These are phyloP conservation scores for Pseudopithomyces chartarum DNA, from an alignment of 2,329 filamentous ascomycete species.

Conservation along the genomic window DNA sequence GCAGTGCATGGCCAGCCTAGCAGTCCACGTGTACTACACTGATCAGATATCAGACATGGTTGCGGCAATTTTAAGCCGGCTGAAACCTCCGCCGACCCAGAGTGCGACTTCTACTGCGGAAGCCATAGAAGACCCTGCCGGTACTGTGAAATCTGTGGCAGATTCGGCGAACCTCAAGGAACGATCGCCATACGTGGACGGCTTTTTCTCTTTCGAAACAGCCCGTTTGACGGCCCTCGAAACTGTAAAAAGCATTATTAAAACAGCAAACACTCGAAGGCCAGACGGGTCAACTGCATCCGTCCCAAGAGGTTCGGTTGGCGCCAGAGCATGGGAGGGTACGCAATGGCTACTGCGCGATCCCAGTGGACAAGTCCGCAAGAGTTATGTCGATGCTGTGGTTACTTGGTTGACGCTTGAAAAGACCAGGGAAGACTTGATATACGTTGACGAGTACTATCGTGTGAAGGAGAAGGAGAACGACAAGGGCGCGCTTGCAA, in stretches of 20 bases:
- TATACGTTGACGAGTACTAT: constrained; percentile 61
- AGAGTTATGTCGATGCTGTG: constrained; percentile 83
- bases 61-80: constrained; percentile 73
- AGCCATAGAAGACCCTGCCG: constrained; percentile 57
- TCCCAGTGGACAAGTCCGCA: constrained; percentile 74
- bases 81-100: constrained; percentile 67
- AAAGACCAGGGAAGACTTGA: constrained; percentile 69
- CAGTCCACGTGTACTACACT: constrained; percentile 94
- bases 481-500: constrained; percentile 52
- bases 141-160: constrained; percentile 54
- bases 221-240: constrained; percentile 70
- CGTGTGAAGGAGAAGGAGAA: constrained; percentile 48
- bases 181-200: constrained; percentile 56
- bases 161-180: constrained; percentile 57
- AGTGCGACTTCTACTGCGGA: constrained; percentile 51
- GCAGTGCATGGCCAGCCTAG: constrained; percentile 84
- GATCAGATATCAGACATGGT: constrained; percentile 98
- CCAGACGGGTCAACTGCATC: constrained; percentile 50
- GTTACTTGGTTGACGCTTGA: constrained; percentile 85
- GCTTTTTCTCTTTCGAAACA: constrained; percentile 67
- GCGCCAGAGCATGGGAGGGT: constrained; percentile 90
- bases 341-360: constrained; percentile 92
- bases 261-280: constrained; percentile 71
- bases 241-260: constrained; percentile 80
- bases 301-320: constrained; percentile 74